Percentiles rank a stretch among this genome's conserved stretches.
Conservation (phyloP, 805 yeast genomes). For the Ogataea dorogensis region DNA sequence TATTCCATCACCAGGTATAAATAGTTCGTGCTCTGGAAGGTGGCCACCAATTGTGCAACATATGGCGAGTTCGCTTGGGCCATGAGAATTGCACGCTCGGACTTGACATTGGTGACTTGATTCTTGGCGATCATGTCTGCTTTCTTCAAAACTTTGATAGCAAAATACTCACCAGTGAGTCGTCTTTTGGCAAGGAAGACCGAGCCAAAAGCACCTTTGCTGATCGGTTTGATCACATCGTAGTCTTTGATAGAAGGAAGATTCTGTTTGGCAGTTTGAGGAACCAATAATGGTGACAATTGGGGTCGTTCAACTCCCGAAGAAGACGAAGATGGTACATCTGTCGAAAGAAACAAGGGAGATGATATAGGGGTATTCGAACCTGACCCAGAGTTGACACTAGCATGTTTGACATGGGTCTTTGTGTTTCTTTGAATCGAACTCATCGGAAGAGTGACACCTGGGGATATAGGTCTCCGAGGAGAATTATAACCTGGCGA, state of each 20-base stretch:
- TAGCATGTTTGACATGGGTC: slow-evolving; percentile 14
- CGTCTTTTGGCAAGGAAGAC: slow-evolving; percentile 83
- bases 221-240: slow-evolving; percentile 87
- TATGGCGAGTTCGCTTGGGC: slow-evolving; percentile 90
- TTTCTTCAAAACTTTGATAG: slow-evolving; percentile 87
- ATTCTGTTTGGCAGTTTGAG: slow-evolving; percentile 54
- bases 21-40: slow-evolving; percentile 86
- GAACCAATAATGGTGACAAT: slow-evolving; percentile 73
- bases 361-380: slow-evolving; percentile 52
- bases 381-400: slow-evolving; percentile 20
- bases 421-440: slow-evolving; percentile 55
- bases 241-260: slow-evolving; percentile 81
- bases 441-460: slow-evolving; percentile 53
- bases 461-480: slow-evolving; percentile 56
- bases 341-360: slow-evolving; percentile 54
- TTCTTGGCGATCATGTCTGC: slow-evolving; percentile 97
- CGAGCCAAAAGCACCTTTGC: slow-evolving; percentile 97
- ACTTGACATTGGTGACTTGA: slow-evolving; percentile 90
- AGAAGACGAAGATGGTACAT: slow-evolving; percentile 29
- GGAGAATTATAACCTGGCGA: slow-evolving; percentile 43
- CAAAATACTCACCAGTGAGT: slow-evolving; percentile 90
- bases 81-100: slow-evolving; percentile 98
- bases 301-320: slow-evolving; percentile 52
- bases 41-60: slow-evolving; percentile 84
- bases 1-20: slow-evolving; percentile 95